Evolutionary conservation across 2,329 filamentous ascomycete genomes (phyloP), one percentile per base, ranked within the genome.

Genomic region (Xylariaceae sp.): DNA sequence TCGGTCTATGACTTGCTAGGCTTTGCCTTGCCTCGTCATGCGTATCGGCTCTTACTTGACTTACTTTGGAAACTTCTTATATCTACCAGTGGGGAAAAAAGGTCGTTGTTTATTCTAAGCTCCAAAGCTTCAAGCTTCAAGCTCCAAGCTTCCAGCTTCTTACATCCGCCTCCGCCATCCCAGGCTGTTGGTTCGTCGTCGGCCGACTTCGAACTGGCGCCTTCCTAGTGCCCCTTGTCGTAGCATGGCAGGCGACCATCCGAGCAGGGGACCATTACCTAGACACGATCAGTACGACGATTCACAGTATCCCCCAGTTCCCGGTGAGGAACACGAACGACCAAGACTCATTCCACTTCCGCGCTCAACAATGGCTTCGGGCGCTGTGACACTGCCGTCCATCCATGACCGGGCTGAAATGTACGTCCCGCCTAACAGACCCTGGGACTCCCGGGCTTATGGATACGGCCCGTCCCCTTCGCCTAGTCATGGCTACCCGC

Each of bases 401-500:
- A 82, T 82, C 56, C 75, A 81, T 56, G 80, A 81, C 66, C 70
- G 75, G 51, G 73, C 76, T 54, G 67, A 71, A 39, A 65, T 72
- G 58, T 69, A 70, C 58, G 58, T 61, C 48, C 42, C 66, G 18
- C 57, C 64, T 9, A 5, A 4, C 23, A 58, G 70, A 62, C 56
- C 59, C 15, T 73, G 70, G 70, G 70, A 73, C 53, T 65, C 71
- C 15, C 71, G 73, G 60, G 70, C 69, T 45, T 72, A 70, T 53
- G 72, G 71, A 59, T 80, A 77, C 64, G 76, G 66, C 11, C 62
- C 74, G 57, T 77, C 78, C 49, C 75, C 77, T 47, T 75, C 71
- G 66, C 72, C 75, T 57, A 71, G 76, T 48, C 80, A 81, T 64
- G 80, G 79, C 11, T 81, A 78, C 64, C 73, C 75, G 9, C 75